These are phyloP conservation scores for Syzygium jambos DNA, from an alignment of 345 rosid genomes.

Conservation along the genomic window DNA sequence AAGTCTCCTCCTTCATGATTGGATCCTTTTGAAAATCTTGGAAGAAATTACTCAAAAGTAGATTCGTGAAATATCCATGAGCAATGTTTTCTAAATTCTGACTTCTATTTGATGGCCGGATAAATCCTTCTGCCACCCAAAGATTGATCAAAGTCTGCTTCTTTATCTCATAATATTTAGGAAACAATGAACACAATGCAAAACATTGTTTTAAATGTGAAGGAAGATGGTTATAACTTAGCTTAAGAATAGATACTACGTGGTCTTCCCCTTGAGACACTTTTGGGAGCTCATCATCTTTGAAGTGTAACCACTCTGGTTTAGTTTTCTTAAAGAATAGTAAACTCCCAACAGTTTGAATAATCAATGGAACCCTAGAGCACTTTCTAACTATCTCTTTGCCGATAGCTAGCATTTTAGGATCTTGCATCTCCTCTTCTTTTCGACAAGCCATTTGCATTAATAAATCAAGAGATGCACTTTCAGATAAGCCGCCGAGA, in stretches of 20 bases:
- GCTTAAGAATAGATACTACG: neutral
- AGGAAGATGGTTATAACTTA: neutral
- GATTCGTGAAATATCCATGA: constrained; percentile 9
- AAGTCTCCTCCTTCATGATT: no score
- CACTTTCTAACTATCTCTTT: neutral
- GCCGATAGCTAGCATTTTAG: neutral
- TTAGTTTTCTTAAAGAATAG: neutral
- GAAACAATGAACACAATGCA: constrained; percentile 14
- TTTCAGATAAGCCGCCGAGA: accelerated
- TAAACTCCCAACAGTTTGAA: neutral
- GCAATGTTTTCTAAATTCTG: constrained; percentile 1
- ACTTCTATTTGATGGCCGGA: neutral
- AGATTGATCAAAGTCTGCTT: neutral
- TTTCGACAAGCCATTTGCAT: neutral
- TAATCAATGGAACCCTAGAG: accelerated
- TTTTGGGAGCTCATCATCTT: neutral
- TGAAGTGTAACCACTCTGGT: neutral
- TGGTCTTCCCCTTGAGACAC: neutral
- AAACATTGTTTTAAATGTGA: constrained; percentile 18
- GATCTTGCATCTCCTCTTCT: neutral
- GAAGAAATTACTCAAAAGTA: constrained; percentile 12
- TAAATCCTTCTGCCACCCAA: constrained; percentile 17
- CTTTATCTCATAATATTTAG: constrained; percentile 4
- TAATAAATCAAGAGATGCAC: neutral
- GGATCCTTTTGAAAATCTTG: neutral